A percentile compares a stretch with the other conserved stretches of the same genome.
Conservation (phyloP, 2,329 filamentous ascomycete genomes). For the Aureobasidium lini region DNA sequence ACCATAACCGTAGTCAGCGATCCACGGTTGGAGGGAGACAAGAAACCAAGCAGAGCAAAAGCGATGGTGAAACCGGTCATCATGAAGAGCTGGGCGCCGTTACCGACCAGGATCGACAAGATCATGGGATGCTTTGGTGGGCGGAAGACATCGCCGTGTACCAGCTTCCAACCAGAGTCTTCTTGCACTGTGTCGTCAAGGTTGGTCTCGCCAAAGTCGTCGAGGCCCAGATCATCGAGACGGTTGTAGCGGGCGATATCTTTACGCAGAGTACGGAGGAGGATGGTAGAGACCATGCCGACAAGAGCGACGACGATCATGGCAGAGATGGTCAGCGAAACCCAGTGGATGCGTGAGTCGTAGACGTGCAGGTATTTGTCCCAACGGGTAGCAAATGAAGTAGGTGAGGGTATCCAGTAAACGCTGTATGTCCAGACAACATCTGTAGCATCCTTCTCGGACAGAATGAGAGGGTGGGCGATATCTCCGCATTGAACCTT, state of each 20-base stretch:
- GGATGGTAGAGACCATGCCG: slow-evolving; percentile 84
- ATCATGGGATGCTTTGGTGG: slow-evolving; percentile 75
- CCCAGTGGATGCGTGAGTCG: slow-evolving; percentile 98
- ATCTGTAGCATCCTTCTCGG: slow-evolving; percentile 50
- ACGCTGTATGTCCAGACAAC: slow-evolving; percentile 91
- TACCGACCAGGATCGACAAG: slow-evolving; percentile 81
- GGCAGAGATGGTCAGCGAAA: slow-evolving; percentile 92
- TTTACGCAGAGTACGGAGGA: slow-evolving; percentile 80
- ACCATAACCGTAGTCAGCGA: slow-evolving; percentile 90
- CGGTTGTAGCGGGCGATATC: slow-evolving; percentile 97
- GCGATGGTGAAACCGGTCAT: slow-evolving; percentile 94
- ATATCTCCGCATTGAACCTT: slow-evolving; percentile 57
- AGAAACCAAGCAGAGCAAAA: slow-evolving; percentile 87
- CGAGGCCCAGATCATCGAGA: slow-evolving; percentile 80
- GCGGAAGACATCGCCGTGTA: slow-evolving; percentile 95
- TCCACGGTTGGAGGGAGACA: slow-evolving; percentile 91
- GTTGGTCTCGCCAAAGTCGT: slow-evolving; percentile 71
- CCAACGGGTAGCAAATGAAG: slow-evolving; percentile 94
- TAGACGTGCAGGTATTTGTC: slow-evolving; percentile 98
- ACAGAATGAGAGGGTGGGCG: slow-evolving; percentile 55
- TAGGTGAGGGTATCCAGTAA: slow-evolving; percentile 75
- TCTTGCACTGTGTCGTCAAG: slow-evolving; percentile 92
- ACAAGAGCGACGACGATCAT: slow-evolving; percentile 90
- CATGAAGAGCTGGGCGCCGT: slow-evolving; percentile 91
- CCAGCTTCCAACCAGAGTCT: slow-evolving; percentile 96